Percentiles rank a stretch among this genome's conserved stretches.
phyloP scores from a whole-genome alignment of 176 grass and related monocot species.

The Oryza officinalis region DNA sequence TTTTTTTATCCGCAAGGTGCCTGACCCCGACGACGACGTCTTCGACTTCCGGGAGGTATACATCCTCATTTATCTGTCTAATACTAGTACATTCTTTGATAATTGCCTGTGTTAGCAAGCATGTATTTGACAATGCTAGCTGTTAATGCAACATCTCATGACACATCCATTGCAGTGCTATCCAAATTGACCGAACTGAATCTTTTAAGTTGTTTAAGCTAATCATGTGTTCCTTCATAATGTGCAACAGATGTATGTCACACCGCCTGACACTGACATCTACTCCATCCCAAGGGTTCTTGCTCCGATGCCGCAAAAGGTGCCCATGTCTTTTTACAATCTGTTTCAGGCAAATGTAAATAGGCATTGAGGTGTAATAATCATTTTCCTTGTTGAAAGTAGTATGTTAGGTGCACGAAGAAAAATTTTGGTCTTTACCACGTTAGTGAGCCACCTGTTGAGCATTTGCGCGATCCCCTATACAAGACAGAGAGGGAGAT shows the following conservation, averaged over 20 bases:
- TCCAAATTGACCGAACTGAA: not conserved
- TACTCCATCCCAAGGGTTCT: conserved; percentile 91
- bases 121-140: not conserved
- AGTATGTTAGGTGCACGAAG: conserved; percentile 73
- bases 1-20: conserved; percentile 79
- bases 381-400: conserved; percentile 34
- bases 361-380: not conserved
- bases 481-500: conserved; percentile 78
- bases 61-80: not conserved
- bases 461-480: conserved; percentile 61
- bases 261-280: conserved; percentile 76
- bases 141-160: not conserved
- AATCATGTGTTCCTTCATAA: not conserved
- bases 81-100: not conserved
- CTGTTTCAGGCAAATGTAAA: conserved; percentile 5
- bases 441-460: conserved; percentile 79
- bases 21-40: conserved; percentile 78
- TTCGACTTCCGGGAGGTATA: conserved; percentile 90
- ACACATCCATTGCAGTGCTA: not conserved
- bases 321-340: not conserved
- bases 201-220: not conserved
- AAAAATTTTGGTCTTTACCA: conserved; percentile 67
- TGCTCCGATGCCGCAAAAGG: conserved; percentile 80
- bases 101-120: not conserved
- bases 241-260: conserved; percentile 85